These are phyloP conservation scores for Hypoxylon rubiginosum DNA, from an alignment of 2,329 filamentous ascomycete species.

Conservation along the genomic window DNA sequence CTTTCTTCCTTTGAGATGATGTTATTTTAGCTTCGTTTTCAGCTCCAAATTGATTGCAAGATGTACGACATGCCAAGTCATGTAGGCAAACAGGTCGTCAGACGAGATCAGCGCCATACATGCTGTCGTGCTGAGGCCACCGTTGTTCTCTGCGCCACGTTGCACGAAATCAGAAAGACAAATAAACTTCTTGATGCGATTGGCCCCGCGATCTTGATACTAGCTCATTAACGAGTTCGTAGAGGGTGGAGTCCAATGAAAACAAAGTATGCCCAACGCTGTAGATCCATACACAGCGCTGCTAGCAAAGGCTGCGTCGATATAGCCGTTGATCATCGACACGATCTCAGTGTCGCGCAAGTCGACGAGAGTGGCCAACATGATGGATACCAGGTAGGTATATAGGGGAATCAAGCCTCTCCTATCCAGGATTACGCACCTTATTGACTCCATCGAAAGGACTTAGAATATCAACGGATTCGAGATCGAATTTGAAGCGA, in stretches of 20 bases:
- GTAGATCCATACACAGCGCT: not conserved
- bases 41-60: not conserved
- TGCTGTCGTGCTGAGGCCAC: not conserved
- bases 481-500: not conserved
- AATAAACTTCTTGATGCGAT: not conserved
- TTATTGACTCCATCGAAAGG: not conserved
- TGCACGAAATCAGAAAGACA: conserved; percentile 1
- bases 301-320: not conserved
- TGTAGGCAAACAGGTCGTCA: not conserved
- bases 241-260: not conserved
- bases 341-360: not conserved
- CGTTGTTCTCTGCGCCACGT: not conserved
- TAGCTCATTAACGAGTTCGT: not conserved
- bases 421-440: not conserved
- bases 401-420: not conserved
- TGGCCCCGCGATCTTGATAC: not conserved
- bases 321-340: not conserved
- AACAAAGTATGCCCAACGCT: not conserved
- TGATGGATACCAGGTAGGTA: no score
- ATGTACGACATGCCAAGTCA: not conserved
- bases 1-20: not conserved
- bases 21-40: not conserved
- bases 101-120: not conserved
- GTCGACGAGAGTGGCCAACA: not conserved
- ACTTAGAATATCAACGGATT: not conserved